phyloP scores from a whole-genome alignment of 148 eudicot species.

The Silene conica region DNA sequence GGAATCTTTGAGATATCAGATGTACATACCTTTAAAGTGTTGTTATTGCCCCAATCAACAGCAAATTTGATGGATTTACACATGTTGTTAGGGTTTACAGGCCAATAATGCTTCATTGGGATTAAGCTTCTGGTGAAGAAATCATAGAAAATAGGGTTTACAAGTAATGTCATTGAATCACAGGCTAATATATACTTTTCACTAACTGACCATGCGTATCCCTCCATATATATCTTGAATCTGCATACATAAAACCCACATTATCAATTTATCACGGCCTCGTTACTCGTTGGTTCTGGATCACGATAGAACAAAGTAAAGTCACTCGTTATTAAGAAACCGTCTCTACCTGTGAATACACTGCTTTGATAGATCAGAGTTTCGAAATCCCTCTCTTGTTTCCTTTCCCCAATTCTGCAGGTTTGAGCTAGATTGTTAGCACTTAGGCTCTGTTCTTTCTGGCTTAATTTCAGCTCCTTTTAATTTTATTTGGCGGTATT shows the following conservation, averaged over 20 bases:
- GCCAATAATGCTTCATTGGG: slow-evolving; percentile 64
- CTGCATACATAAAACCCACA: slow-evolving; percentile 1
- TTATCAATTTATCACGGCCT: too few species aligned
- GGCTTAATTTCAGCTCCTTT: too few species aligned
- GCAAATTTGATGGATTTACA: slow-evolving; percentile 60
- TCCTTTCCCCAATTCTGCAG: slow-evolving; percentile 61
- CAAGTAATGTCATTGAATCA: slow-evolving; percentile 45
- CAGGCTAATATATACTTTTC: slow-evolving; percentile 64
- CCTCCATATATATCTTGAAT: slow-evolving; percentile 65
- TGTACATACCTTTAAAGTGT: slow-evolving; percentile 39
- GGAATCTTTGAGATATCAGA: too few species aligned
- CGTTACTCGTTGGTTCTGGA: too few species aligned
- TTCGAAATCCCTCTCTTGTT: slow-evolving; percentile 38
- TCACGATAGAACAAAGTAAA: too few species aligned
- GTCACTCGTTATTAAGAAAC: too few species aligned
- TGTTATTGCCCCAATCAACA: slow-evolving; percentile 63
- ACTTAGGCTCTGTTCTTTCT: too few species aligned
- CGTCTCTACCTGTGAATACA: slow-evolving; percentile 42
- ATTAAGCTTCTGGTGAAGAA: slow-evolving; percentile 59
- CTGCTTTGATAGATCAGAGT: slow-evolving; percentile 54
- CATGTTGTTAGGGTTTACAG: slow-evolving; percentile 29
- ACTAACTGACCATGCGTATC: slow-evolving; percentile 67
- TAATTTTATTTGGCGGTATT: too few species aligned
- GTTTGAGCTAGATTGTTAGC: neutral
- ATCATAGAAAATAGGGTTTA: slow-evolving; percentile 50